A percentile compares a stretch with the other conserved stretches of the same genome.
Conservation (phyloP, 495 filamentous ascomycete genomes). For the Neurospora sp. region DNA sequence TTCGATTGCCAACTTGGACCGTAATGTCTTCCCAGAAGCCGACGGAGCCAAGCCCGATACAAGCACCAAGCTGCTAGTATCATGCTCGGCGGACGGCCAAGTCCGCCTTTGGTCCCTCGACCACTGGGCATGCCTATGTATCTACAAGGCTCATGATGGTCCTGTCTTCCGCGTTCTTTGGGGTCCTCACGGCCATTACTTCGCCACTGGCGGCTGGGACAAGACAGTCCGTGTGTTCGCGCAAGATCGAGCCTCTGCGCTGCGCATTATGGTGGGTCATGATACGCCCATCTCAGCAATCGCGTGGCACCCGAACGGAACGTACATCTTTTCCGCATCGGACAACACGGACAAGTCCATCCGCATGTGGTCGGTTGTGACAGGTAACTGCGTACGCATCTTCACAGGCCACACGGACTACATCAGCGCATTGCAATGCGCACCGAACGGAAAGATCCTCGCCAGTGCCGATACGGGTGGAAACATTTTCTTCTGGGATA, state of each 20-base stretch:
- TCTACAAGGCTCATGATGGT: slow-evolving; percentile 84
- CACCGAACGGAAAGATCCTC: slow-evolving; percentile 75
- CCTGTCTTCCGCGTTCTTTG: slow-evolving; percentile 82
- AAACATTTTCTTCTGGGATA: slow-evolving; percentile 87
- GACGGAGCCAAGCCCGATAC: slow-evolving; percentile 46
- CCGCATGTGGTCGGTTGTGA: slow-evolving; percentile 91
- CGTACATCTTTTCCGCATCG: slow-evolving; percentile 84
- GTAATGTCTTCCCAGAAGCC: slow-evolving; percentile 30
- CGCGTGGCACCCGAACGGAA: slow-evolving; percentile 84
- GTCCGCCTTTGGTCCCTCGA: slow-evolving; percentile 90
- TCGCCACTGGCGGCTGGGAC: slow-evolving; percentile 76
- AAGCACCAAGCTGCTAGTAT: slow-evolving; percentile 66
- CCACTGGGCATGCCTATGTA: slow-evolving; percentile 76
- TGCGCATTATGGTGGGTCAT: slow-evolving; percentile 83
- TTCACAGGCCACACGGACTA: slow-evolving; percentile 86
- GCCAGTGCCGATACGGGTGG: slow-evolving; percentile 80
- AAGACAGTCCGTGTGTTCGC: slow-evolving; percentile 84
- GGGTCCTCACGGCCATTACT: slow-evolving; percentile 94
- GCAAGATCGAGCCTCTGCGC: slow-evolving; percentile 82
- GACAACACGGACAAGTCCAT: slow-evolving; percentile 74
- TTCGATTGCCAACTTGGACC: slow-evolving; percentile 44
- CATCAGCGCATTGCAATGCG: slow-evolving; percentile 72
- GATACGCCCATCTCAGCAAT: slow-evolving; percentile 78
- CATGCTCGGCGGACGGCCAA: slow-evolving; percentile 76
- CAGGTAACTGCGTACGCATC: slow-evolving; percentile 74